A percentile compares a stretch with the other conserved stretches of the same genome.
phyloP scores from a whole-genome alignment of 1,284 basidiomycete species.

The Kwoniella shivajii region DNA sequence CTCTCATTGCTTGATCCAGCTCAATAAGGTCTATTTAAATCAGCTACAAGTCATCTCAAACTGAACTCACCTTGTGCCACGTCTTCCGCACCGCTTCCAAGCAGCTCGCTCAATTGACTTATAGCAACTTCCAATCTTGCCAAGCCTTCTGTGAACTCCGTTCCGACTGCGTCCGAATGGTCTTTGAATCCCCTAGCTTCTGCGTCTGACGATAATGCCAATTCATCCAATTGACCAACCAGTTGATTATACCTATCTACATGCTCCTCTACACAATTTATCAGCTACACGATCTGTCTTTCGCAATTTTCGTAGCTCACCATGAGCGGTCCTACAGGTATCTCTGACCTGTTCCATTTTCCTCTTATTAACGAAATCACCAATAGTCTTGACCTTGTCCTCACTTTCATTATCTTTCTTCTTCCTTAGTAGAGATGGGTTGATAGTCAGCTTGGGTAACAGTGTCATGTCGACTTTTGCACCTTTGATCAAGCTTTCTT shows the following conservation, averaged over 20 bases:
- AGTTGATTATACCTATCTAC: slow-evolving; percentile 37
- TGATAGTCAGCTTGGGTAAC: slow-evolving; percentile 42
- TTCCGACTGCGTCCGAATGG: slow-evolving; percentile 60
- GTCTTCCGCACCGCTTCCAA: slow-evolving; percentile 23
- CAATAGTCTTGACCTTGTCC: slow-evolving; percentile 41
- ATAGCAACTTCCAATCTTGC: slow-evolving; percentile 39
- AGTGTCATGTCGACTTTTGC: slow-evolving; percentile 45
- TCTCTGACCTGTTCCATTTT: slow-evolving; percentile 52
- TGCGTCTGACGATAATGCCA: slow-evolving; percentile 72
- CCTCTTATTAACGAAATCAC: slow-evolving; percentile 46
- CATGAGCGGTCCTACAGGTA: slow-evolving; percentile 38
- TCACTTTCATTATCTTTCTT: slow-evolving; percentile 30
- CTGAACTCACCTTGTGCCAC: slow-evolving; percentile 18
- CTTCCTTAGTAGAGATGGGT: slow-evolving; percentile 39
- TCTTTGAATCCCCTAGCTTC: slow-evolving; percentile 66
- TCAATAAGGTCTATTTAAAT: slow-evolving; percentile 28
- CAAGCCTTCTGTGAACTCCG: slow-evolving; percentile 42
- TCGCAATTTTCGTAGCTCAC: slow-evolving; percentile 24
- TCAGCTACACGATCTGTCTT: neutral
- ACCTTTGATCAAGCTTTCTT: slow-evolving; percentile 38
- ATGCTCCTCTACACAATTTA: slow-evolving; percentile 29
- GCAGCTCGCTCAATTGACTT: slow-evolving; percentile 34
- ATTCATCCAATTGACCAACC: slow-evolving; percentile 49
- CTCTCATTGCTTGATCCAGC: slow-evolving; percentile 49
- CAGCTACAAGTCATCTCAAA: neutral